Evolutionary conservation across 1,284 basidiomycete genomes (phyloP).

Genomic region (Tylopilus sp.): DNA sequence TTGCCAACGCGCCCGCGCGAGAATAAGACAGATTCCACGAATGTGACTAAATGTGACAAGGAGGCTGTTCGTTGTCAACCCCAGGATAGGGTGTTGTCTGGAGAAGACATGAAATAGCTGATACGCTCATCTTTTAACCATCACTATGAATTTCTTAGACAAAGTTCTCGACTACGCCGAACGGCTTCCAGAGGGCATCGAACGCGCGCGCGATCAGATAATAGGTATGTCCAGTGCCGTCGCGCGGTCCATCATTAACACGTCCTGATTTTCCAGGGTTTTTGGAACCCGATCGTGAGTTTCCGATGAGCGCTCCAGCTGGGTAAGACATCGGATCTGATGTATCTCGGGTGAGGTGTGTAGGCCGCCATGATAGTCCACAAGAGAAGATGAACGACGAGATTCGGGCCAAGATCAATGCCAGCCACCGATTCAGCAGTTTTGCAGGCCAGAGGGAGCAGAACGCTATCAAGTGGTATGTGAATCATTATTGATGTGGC

Average conservation of each 20-base stretch:
- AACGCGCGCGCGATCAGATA: constrained; percentile 60
- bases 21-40: neutral
- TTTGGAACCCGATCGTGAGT: constrained; percentile 69
- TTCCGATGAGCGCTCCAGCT: neutral
- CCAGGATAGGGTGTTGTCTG: neutral
- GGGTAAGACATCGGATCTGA: constrained; percentile 10
- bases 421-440: constrained; percentile 84
- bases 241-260: neutral
- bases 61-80: constrained; percentile 1
- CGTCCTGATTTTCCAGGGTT: constrained; percentile 52
- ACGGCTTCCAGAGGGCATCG: constrained; percentile 55
- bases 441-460: constrained; percentile 80
- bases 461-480: constrained; percentile 89
- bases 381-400: constrained; percentile 75
- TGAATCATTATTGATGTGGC: constrained; percentile 10
- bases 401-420: constrained; percentile 77
- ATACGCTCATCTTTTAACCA: neutral
- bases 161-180: constrained; percentile 45
- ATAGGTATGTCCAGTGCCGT: constrained; percentile 52
- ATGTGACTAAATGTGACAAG: neutral
- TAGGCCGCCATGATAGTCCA: constrained; percentile 82
- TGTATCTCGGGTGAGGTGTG: neutral
- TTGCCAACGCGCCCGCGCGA: neutral
- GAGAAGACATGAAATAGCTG: neutral
- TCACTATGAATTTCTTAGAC: constrained; percentile 47